These are phyloP conservation scores for Lodderomyces oxycetoniae DNA, from an alignment of 1,139 yeast species.

Conservation along the genomic window DNA sequence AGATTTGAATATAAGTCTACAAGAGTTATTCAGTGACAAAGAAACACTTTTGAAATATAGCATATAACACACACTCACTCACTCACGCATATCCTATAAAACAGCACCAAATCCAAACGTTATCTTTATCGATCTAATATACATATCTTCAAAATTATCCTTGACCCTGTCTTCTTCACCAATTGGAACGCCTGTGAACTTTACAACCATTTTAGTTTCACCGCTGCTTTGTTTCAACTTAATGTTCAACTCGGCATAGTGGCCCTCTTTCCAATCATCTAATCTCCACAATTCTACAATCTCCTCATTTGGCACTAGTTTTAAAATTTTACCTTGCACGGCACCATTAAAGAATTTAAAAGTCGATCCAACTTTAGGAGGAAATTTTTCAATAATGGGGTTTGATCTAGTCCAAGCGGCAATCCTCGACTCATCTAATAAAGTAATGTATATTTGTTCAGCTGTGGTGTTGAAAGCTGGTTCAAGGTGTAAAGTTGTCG, in stretches of 20 bases:
- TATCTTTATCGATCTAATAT: slow-evolving; percentile 78
- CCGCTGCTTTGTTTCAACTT: slow-evolving; percentile 69
- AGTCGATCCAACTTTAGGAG: slow-evolving; percentile 56
- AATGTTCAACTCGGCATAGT: slow-evolving; percentile 65
- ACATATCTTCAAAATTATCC: slow-evolving; percentile 82
- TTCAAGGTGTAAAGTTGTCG: slow-evolving; percentile 72
- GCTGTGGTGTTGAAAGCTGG: slow-evolving; percentile 85
- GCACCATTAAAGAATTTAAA: slow-evolving; percentile 87
- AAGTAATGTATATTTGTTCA: slow-evolving; percentile 71
- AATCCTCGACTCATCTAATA: slow-evolving; percentile 70
- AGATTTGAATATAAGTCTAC: slow-evolving; percentile 5
- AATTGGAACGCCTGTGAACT: slow-evolving; percentile 86
- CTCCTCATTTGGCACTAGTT: slow-evolving; percentile 51
- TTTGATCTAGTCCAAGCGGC: slow-evolving; percentile 86
- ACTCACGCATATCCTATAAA: slow-evolving; percentile 26
- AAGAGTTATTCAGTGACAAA: slow-evolving; percentile 5
- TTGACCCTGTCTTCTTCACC: slow-evolving; percentile 94
- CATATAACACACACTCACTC: slow-evolving; percentile 3
- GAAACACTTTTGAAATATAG: slow-evolving; percentile 2
- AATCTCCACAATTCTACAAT: slow-evolving; percentile 83
- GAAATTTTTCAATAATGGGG: slow-evolving; percentile 49
- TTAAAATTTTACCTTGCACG: slow-evolving; percentile 63
- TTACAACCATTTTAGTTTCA: slow-evolving; percentile 77
- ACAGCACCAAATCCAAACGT: slow-evolving; percentile 95
- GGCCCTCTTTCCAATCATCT: slow-evolving; percentile 81